A percentile compares a stretch with the other conserved stretches of the same genome.
Conservation (phyloP, 352 stramenopile species). For the Elongisporangium prolatum region DNA sequence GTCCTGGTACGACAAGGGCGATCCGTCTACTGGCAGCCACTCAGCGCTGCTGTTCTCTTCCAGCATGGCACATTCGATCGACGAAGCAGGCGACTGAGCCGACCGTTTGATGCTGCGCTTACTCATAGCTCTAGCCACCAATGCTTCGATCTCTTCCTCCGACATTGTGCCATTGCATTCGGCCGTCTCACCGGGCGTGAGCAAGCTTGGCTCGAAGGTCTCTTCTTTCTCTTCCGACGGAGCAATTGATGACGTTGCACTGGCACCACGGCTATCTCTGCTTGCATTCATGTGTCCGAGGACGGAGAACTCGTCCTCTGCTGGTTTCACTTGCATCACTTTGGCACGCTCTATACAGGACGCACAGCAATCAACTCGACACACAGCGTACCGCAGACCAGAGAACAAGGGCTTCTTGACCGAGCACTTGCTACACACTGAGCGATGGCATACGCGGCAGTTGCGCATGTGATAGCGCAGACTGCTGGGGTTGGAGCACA, state of each 20-base stretch:
- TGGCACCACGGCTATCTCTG: slow-evolving; percentile 44
- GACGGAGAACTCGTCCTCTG: background rate
- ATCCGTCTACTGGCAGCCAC: background rate
- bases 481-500: background rate
- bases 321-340: slow-evolving; percentile 3
- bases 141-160: background rate
- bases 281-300: background rate
- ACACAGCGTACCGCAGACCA: slow-evolving; percentile 6
- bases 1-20: background rate
- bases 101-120: background rate
- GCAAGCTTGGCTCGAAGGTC: too few species aligned
- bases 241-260: background rate
- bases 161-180: background rate
- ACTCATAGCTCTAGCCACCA: background rate
- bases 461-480: background rate
- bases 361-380: slow-evolving; percentile 30
- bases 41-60: background rate
- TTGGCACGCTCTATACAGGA: slow-evolving; percentile 33
- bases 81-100: background rate
- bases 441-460: slow-evolving; percentile 29
- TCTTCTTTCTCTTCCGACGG: slow-evolving; percentile 35
- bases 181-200: background rate
- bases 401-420: slow-evolving; percentile 32
- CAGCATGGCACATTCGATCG: background rate
- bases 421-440: slow-evolving; percentile 33